phyloP scores from a whole-genome alignment of 441 rosid species.

The Metrosideros polymorpha region DNA sequence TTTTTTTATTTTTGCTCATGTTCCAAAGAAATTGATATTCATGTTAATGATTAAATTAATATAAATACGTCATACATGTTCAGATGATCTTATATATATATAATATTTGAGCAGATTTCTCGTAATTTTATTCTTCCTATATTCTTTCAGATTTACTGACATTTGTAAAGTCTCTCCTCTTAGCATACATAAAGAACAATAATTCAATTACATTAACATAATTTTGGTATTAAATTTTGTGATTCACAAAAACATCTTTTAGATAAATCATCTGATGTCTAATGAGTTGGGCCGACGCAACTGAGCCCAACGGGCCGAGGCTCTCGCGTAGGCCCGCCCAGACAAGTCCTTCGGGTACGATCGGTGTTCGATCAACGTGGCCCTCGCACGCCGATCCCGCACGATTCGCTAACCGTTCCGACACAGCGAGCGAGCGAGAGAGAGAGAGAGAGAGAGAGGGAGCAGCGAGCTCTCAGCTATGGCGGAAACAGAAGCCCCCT shows the following conservation, averaged over 20 bases:
- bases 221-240: not conserved
- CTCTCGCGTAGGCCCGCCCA: not conserved
- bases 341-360: not conserved
- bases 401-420: not conserved
- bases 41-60: not conserved
- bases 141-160: not conserved
- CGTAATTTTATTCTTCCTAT: not conserved
- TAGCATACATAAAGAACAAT: too few species aligned
- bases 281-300: not conserved
- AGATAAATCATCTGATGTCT: not conserved
- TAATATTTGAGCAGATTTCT: not conserved
- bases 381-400: not conserved
- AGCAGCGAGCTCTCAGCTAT: not conserved
- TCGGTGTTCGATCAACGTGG: not conserved
- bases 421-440: too few species aligned
- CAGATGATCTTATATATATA: not conserved
- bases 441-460: not conserved
- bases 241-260: not conserved
- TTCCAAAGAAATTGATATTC: not conserved
- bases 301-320: not conserved
- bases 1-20: not conserved
- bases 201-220: not conserved
- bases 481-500: slow-evolving; percentile 10
- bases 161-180: not conserved
- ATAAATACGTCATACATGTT: not conserved